These are phyloP conservation scores for Microbotryum silenes-acaulis DNA, from an alignment of 1,284 basidiomycete genomes.

Conservation along the genomic window DNA sequence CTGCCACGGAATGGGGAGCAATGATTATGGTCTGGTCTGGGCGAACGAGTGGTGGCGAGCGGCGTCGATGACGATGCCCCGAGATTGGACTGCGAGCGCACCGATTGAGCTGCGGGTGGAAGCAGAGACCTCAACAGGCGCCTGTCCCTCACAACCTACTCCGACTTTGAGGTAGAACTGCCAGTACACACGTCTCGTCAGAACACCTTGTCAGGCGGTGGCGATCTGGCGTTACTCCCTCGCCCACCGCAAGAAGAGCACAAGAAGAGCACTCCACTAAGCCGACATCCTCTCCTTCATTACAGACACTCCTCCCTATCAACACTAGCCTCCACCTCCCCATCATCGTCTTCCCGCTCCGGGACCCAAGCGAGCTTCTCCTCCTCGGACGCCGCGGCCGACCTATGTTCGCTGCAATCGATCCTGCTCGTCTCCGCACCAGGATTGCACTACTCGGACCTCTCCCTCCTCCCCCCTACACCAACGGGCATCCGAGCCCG, in stretches of 20 bases:
- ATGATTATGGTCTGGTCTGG: neutral
- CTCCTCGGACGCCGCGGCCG: neutral
- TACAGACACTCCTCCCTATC: neutral
- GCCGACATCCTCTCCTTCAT: constrained; percentile 1
- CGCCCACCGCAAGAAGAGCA: too few species aligned
- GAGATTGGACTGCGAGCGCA: neutral
- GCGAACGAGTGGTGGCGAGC: neutral
- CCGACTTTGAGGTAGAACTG: neutral
- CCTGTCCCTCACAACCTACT: neutral
- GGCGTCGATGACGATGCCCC: neutral
- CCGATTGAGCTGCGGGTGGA: neutral
- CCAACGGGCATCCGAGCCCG: neutral
- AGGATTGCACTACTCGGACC: constrained; percentile 26
- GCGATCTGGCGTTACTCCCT: neutral
- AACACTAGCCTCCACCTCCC: neutral
- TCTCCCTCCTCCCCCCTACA: constrained; percentile 16
- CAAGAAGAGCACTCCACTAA: neutral
- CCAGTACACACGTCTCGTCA: neutral
- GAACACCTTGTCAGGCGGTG: neutral
- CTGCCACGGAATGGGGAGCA: neutral
- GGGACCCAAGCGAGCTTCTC: constrained; percentile 7
- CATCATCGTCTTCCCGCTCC: neutral
- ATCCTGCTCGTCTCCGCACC: constrained; percentile 24
- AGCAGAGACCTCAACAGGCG: neutral
- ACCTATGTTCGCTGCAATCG: constrained; percentile 20